Base-by-base conservation (phyloP, 2,329 filamentous ascomycete species). In the Neonectria magnoliae region DNA sequence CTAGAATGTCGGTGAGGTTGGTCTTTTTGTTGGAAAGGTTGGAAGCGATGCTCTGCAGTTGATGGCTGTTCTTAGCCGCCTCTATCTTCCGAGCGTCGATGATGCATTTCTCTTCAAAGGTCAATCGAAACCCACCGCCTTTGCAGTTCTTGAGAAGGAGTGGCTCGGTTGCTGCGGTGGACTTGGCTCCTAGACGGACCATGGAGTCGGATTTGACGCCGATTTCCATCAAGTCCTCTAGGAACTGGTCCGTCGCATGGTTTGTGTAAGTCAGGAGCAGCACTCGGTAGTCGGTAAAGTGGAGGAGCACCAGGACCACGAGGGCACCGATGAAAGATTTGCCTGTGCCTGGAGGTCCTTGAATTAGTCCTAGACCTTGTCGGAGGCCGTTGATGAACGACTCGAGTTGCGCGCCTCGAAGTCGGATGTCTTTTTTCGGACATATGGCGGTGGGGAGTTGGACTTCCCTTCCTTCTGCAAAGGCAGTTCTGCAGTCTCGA, bases 301-400 rank as follows among this genome's bases (percentile, higher is more conserved):
- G 73, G 20, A 88, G 77, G 0, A 94, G 72, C 0, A 82, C 76
- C 57, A 89, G 88, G 0, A 87, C 85, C 1, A 90, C 79, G 2
- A 91, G 78, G 0, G 90, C 88, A 0, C 92, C 92, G 3, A 93
- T 85, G 66, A 92, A 92, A 0, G 90, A 93, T 68, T 94, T 94
- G 1, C 92, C 92, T 0, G 91, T 94, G 0, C 90, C 91, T 68
- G 91, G 92, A 1, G 92, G 92, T 0, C 91, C 91, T 79, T 93
- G 91, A 2, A 94, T 91, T 0, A 90, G 75, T 52, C 86, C 88
- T 0, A 93, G 76, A 0, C 78, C 76, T 8, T 83, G 84, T 0
- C 74, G 78, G 0, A 94, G 69, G 0, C 87, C 86, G 16, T 82
- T 76, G 3, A 87, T 65, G 0, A 93, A 73, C 1, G 90, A 89